Percentiles rank a stretch among this genome's conserved stretches.
Conservation (phyloP, 164 flowering plant species). For the Vitis labrusca region DNA sequence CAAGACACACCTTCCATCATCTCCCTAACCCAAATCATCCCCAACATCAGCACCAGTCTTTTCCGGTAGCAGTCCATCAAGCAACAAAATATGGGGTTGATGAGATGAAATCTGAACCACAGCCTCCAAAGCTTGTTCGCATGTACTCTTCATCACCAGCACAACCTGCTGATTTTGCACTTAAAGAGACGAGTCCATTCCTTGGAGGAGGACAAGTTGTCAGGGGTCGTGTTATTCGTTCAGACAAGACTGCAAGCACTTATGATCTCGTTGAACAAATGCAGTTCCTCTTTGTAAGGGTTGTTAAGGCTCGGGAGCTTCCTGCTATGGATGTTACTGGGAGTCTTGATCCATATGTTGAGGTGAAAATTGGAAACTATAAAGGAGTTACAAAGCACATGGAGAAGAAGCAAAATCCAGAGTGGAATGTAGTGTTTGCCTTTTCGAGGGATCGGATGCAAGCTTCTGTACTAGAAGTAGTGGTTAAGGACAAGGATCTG, state of each 20-base stretch:
- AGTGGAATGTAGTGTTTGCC: slow-evolving; percentile 90
- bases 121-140: slow-evolving; percentile 61
- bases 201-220: slow-evolving; percentile 93
- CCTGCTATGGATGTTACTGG: slow-evolving; percentile 87
- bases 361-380: slow-evolving; percentile 86
- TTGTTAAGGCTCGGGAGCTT: slow-evolving; percentile 88
- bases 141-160: slow-evolving; percentile 61
- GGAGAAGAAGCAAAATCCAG: slow-evolving; percentile 75
- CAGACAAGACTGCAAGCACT: slow-evolving; percentile 67
- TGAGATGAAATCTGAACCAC: slow-evolving; percentile 59
- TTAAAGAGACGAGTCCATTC: slow-evolving; percentile 93
- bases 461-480: slow-evolving; percentile 73
- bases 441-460: slow-evolving; percentile 84
- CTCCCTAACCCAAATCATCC: slow-evolving; percentile 52
- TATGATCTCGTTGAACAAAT: slow-evolving; percentile 93
- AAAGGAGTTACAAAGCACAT: slow-evolving; percentile 78
- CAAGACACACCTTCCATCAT: slow-evolving; percentile 67
- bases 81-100: slow-evolving; percentile 37
- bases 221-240: slow-evolving; percentile 78
- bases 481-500: slow-evolving; percentile 83
- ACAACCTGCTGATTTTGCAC: slow-evolving; percentile 77
- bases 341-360: slow-evolving; percentile 88
- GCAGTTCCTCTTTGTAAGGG: slow-evolving; percentile 89
- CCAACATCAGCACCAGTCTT: slow-evolving; percentile 33
- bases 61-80: slow-evolving; percentile 24